Evolutionary conservation across 805 yeast species (phyloP).

Genomic region (Wickerhamiella dianesei): DNA sequence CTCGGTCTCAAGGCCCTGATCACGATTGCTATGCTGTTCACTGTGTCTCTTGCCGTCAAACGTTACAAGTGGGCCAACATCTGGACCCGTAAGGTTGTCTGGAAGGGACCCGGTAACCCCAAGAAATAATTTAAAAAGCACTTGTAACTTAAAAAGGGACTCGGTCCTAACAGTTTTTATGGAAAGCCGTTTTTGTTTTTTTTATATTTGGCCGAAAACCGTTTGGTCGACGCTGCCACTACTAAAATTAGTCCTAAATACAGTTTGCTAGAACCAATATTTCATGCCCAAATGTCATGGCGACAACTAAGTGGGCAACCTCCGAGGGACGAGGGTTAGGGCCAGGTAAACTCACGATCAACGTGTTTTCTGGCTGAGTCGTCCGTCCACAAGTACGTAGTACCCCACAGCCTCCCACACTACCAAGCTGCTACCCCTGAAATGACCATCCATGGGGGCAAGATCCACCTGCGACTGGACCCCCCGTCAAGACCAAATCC

Average conservation of each 20-base stretch:
- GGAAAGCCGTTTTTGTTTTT: no score
- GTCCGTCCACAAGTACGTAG: background rate
- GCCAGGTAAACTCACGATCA: no score
- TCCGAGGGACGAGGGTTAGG: no score
- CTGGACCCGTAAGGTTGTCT: constrained; percentile 87
- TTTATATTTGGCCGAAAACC: no score
- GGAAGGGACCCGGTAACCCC: constrained; percentile 21
- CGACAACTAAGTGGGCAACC: no score
- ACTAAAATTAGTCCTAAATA: no score
- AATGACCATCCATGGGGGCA: background rate
- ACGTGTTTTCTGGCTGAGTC: no score
- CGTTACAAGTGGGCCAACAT: constrained; percentile 96
- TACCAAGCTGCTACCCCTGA: no score
- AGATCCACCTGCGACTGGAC: background rate
- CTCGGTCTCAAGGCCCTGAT: constrained; percentile 87
- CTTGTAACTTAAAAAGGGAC: background rate
- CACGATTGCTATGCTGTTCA: constrained; percentile 63
- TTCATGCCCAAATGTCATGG: no score
- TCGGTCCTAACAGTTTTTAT: background rate
- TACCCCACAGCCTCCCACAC: background rate
- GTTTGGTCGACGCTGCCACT: no score
- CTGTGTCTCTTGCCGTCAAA: constrained; percentile 81
- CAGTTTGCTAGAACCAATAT: no score
- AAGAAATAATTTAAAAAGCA: constrained; percentile 9
- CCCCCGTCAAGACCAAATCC: background rate